Evolutionary conservation across 2,329 filamentous ascomycete genomes (phyloP).

Genomic region (Parastagonospora avenae): DNA sequence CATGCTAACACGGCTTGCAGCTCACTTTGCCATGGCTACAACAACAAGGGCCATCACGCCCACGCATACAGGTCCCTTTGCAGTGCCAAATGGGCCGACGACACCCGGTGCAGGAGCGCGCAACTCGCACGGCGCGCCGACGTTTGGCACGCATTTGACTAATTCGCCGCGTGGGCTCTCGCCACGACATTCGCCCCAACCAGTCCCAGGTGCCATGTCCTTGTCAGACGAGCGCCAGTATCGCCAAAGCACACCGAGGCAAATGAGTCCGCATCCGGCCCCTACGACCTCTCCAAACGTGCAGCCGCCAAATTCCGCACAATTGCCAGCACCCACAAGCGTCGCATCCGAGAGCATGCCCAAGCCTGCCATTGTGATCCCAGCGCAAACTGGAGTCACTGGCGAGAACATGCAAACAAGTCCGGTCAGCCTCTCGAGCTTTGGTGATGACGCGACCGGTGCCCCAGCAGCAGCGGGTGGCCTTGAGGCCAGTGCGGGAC

Average conservation of each 20-base stretch:
- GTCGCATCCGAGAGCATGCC: slow-evolving; percentile 55
- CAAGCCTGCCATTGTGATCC: slow-evolving; percentile 54
- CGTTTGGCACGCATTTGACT: slow-evolving; percentile 47
- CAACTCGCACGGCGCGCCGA: slow-evolving; percentile 34
- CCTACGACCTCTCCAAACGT: slow-evolving; percentile 52
- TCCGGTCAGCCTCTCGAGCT: slow-evolving; percentile 59
- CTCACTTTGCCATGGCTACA: slow-evolving; percentile 47
- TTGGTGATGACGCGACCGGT: slow-evolving; percentile 58
- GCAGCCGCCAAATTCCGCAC: slow-evolving; percentile 50
- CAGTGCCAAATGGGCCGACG: slow-evolving; percentile 45
- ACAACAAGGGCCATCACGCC: slow-evolving; percentile 52
- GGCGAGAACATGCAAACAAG: slow-evolving; percentile 57
- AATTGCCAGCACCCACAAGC: slow-evolving; percentile 52
- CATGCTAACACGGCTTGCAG: slow-evolving; percentile 14
- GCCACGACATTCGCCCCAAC: slow-evolving; percentile 47
- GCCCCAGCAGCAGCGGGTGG: slow-evolving; percentile 54
- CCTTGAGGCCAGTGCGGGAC: slow-evolving; percentile 56
- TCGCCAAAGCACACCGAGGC: slow-evolving; percentile 49
- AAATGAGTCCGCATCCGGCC: slow-evolving; percentile 57
- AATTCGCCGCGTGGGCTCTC: slow-evolving; percentile 51
- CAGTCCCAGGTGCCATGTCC: slow-evolving; percentile 55
- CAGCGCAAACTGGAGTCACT: slow-evolving; percentile 47
- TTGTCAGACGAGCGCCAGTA: slow-evolving; percentile 55
- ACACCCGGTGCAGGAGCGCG: slow-evolving; percentile 45
- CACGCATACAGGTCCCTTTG: slow-evolving; percentile 48